These are phyloP conservation scores for Macadamia integrifolia DNA, from an alignment of 164 flowering plant genomes.

Conservation along the genomic window DNA sequence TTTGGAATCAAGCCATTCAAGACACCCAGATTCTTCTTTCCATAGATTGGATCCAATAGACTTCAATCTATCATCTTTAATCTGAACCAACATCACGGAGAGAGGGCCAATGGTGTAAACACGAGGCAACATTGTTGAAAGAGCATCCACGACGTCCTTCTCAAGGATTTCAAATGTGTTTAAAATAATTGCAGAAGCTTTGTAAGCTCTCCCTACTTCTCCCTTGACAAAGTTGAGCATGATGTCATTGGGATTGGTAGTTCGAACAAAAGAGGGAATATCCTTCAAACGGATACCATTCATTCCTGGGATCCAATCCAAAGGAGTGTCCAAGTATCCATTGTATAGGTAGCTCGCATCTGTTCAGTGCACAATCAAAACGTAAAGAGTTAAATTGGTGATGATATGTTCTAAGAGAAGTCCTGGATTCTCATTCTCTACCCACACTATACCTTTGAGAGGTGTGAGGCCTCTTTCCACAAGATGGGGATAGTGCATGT, in stretches of 20 bases:
- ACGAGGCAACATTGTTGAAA: conserved; percentile 7
- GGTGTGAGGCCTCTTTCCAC: conserved; percentile 7
- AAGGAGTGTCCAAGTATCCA: conserved; percentile 16
- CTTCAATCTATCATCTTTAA: conserved; percentile 1
- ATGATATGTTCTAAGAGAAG: not conserved
- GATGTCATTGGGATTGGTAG: conserved; percentile 10
- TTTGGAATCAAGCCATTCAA: conserved; percentile 22
- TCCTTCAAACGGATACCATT: conserved; percentile 18
- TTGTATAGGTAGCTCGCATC: conserved; percentile 22
- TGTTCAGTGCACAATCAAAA: conserved; percentile 1
- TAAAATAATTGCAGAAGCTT: not conserved
- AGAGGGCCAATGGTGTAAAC: conserved; percentile 26
- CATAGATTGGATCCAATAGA: conserved; percentile 19
- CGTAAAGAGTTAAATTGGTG: no score
- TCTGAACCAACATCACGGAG: conserved; percentile 4
- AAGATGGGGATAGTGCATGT: conserved; percentile 6
- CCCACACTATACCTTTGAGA: not conserved
- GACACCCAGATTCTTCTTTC: conserved; percentile 18
- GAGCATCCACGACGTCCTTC: conserved; percentile 17
- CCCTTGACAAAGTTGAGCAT: conserved; percentile 11
- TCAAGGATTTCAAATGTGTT: conserved; percentile 28
- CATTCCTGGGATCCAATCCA: conserved; percentile 26
- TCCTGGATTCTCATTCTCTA: not conserved
- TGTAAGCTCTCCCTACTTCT: not conserved
- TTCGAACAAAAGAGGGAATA: conserved; percentile 22